Evolutionary conservation across 768 basidiomycete species (phyloP).

Genomic region (Tricholoma hemisulphureum): DNA sequence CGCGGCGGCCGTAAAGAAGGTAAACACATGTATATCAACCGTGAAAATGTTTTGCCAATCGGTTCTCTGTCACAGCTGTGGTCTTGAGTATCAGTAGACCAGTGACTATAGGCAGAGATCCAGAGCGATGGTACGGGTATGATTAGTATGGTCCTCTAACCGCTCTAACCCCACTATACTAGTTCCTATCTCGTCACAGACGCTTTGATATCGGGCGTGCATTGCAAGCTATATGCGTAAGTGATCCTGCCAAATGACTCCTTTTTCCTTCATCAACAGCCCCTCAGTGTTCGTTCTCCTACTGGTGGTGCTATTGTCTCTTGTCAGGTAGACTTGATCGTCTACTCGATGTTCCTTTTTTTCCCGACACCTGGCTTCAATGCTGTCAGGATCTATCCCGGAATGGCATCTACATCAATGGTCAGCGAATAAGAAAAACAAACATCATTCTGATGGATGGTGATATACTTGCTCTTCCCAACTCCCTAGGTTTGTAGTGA

Average conservation of each 20-base stretch:
- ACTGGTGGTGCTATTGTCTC: slow-evolving; percentile 75
- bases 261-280: slow-evolving; percentile 4
- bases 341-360: background rate
- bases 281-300: slow-evolving; percentile 60
- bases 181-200: slow-evolving; percentile 68
- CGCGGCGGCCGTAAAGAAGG: slow-evolving; percentile 68
- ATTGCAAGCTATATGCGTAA: slow-evolving; percentile 81
- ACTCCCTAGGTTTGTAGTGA: slow-evolving; percentile 50
- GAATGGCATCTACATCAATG: slow-evolving; percentile 73
- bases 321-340: slow-evolving; percentile 55
- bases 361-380: background rate
- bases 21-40: slow-evolving; percentile 22
- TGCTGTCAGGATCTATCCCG: slow-evolving; percentile 64
- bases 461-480: slow-evolving; percentile 65
- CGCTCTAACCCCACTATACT: background rate
- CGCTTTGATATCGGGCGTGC: slow-evolving; percentile 61
- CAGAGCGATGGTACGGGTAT: slow-evolving; percentile 54
- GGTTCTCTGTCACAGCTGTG: slow-evolving; percentile 41
- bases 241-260: slow-evolving; percentile 16
- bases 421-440: slow-evolving; percentile 61
- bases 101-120: slow-evolving; percentile 68
- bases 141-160: background rate
- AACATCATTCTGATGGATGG: slow-evolving; percentile 77
- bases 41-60: background rate
- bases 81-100: slow-evolving; percentile 61